Evolutionary conservation across 2,329 filamentous ascomycete genomes (phyloP).

Genomic region (Penicillium brasilianum): DNA sequence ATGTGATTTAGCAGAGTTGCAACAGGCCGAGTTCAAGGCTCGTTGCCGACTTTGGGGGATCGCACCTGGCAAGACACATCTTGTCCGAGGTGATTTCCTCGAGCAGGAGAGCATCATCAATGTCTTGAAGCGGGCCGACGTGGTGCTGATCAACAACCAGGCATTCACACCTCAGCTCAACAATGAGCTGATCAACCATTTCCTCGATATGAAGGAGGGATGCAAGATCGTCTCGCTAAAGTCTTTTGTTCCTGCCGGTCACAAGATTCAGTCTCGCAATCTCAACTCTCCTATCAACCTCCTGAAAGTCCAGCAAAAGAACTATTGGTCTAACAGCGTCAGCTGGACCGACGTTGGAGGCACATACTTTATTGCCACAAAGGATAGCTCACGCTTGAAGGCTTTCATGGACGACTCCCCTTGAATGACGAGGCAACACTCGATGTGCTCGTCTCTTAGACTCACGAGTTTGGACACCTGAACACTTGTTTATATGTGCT

Average conservation of each 20-base stretch:
- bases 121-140: constrained; percentile 81
- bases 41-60: constrained; percentile 90
- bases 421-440: constrained; percentile 24
- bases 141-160: constrained; percentile 98
- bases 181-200: constrained; percentile 81
- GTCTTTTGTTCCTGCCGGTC: constrained; percentile 82
- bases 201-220: constrained; percentile 89
- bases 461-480: background rate
- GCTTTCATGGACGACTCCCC: constrained; percentile 51
- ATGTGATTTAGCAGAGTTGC: constrained; percentile 77
- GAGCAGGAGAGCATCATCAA: constrained; percentile 71
- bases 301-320: constrained; percentile 74
- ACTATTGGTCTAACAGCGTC: constrained; percentile 73
- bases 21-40: constrained; percentile 81
- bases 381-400: constrained; percentile 64
- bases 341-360: constrained; percentile 90
- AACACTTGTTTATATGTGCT: constrained; percentile 12
- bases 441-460: constrained; percentile 2
- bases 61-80: constrained; percentile 74
- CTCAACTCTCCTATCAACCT: constrained; percentile 81
- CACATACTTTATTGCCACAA: constrained; percentile 85
- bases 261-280: constrained; percentile 74
- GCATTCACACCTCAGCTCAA: constrained; percentile 90
- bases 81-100: constrained; percentile 84
- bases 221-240: constrained; percentile 90